Conservation (phyloP, 108 stramenopile species). For the Skeletonema menzelii region DNA sequence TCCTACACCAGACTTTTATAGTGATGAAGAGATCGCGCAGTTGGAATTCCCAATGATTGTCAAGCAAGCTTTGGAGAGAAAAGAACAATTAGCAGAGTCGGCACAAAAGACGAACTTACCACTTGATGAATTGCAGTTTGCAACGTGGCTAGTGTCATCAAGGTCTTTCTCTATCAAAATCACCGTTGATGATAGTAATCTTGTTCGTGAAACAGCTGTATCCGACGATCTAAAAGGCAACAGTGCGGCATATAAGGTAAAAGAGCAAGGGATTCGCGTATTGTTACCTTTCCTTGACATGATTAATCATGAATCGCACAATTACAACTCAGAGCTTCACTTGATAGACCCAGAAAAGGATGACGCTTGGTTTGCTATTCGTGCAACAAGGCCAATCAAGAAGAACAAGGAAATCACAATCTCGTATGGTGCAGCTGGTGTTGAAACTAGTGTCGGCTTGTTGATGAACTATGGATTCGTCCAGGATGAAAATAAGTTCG, state of each 20-base stretch:
- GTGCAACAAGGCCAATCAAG: constrained; percentile 59
- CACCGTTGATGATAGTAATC: constrained; percentile 49
- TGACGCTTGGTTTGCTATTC: constrained; percentile 73
- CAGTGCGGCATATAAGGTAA: not conserved
- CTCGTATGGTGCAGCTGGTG: constrained; percentile 59
- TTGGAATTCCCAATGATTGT: constrained; percentile 67
- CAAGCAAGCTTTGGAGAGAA: constrained; percentile 39
- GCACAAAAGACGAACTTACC: constrained; percentile 36
- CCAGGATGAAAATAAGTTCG: constrained; percentile 53
- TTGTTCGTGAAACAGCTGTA: constrained; percentile 32
- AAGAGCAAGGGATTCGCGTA: constrained; percentile 51
- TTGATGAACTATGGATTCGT: constrained; percentile 76
- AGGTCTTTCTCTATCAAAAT: constrained; percentile 55
- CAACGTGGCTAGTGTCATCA: constrained; percentile 62
- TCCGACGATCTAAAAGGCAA: constrained; percentile 18
- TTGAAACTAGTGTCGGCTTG: constrained; percentile 60
- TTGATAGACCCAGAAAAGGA: constrained; percentile 78
- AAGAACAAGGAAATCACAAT: constrained; percentile 63
- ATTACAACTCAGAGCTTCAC: constrained; percentile 58
- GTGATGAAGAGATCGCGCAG: constrained; percentile 52
- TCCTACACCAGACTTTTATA: constrained; percentile 68
- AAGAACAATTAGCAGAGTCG: constrained; percentile 37
- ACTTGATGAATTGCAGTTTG: constrained; percentile 64
- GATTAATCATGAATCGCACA: constrained; percentile 63
- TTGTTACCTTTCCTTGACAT: constrained; percentile 71